Evolutionary conservation across 768 basidiomycete genomes (phyloP).

Genomic region (Psilocybe cyanescens): DNA sequence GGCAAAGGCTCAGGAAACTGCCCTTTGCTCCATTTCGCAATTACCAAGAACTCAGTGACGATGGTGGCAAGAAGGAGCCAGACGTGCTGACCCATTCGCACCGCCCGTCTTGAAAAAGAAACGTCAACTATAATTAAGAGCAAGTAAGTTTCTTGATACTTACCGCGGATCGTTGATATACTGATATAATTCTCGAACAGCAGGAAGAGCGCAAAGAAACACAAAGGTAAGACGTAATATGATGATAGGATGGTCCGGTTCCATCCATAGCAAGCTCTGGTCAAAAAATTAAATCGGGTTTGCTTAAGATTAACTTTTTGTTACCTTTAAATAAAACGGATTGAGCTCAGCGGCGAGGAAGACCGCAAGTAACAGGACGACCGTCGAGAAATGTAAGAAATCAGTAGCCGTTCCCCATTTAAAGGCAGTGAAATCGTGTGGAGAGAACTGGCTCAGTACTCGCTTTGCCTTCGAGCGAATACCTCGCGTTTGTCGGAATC

Average conservation of each 20-base stretch:
- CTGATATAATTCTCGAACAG: slow-evolving; percentile 82
- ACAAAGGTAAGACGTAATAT: slow-evolving; percentile 74
- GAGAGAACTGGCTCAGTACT: slow-evolving; percentile 83
- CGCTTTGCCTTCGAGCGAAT: slow-evolving; percentile 79
- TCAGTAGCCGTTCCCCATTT: slow-evolving; percentile 83
- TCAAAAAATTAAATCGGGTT: slow-evolving; percentile 12
- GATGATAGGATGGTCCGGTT: slow-evolving; percentile 86
- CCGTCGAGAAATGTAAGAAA: slow-evolving; percentile 74
- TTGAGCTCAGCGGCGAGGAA: slow-evolving; percentile 87
- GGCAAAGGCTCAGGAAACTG: slow-evolving; percentile 72
- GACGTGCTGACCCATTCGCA: slow-evolving; percentile 88
- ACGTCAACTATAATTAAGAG: slow-evolving; percentile 9
- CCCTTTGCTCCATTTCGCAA: slow-evolving; percentile 81
- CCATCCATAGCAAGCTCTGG: slow-evolving; percentile 79
- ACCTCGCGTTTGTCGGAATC: slow-evolving; percentile 76
- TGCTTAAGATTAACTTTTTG: slow-evolving; percentile 15
- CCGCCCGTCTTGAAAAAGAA: slow-evolving; percentile 60
- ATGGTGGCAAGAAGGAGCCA: slow-evolving; percentile 90
- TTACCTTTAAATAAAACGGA: slow-evolving; percentile 86
- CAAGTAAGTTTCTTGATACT: slow-evolving; percentile 25
- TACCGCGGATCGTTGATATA: slow-evolving; percentile 85
- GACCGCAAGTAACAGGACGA: slow-evolving; percentile 74
- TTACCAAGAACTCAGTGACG: slow-evolving; percentile 77
- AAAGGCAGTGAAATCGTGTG: slow-evolving; percentile 87
- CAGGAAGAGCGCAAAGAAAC: slow-evolving; percentile 87